These are phyloP conservation scores for Venturia carpophila DNA, from an alignment of 2,329 filamentous ascomycete species.

Conservation along the genomic window DNA sequence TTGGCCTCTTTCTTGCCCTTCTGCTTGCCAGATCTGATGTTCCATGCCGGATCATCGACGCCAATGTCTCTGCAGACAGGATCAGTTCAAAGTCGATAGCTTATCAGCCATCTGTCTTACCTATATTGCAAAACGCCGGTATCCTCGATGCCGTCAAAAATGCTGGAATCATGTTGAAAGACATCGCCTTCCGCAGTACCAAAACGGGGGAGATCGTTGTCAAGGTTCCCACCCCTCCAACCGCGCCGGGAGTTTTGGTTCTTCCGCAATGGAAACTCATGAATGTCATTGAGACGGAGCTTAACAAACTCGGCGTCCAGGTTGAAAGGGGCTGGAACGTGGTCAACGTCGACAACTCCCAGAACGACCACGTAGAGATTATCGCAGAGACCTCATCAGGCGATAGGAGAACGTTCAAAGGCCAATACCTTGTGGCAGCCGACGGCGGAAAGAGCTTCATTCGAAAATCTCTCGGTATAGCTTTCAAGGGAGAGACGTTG, in stretches of 20 bases:
- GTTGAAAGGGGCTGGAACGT: conserved; percentile 2
- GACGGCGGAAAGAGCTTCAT: conserved; percentile 47
- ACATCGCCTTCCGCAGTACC: neutral
- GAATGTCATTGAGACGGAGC: neutral
- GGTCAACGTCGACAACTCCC: neutral
- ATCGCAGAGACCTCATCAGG: neutral
- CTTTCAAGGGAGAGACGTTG: conserved; percentile 43
- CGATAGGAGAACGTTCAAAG: conserved; percentile 22
- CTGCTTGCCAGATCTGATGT: conserved; percentile 31
- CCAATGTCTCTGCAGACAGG: conserved; percentile 13
- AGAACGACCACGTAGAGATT: neutral
- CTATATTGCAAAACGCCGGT: conserved; percentile 32
- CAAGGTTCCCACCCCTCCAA: neutral
- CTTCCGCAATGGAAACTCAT: conserved; percentile 1
- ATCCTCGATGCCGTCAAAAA: conserved; percentile 26
- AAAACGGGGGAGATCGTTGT: neutral
- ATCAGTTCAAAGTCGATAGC: neutral
- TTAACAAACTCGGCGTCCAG: neutral
- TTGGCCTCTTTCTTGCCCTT: conserved; percentile 35
- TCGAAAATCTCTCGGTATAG: conserved; percentile 38
- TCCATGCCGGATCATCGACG: conserved; percentile 29
- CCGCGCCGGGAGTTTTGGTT: neutral
- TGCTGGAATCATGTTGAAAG: neutral
- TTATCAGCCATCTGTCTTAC: conserved; percentile 1
- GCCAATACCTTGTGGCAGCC: conserved; percentile 44